Evolutionary conservation across 2,329 filamentous ascomycete species (phyloP).

Genomic region (Piedraia hortae): DNA sequence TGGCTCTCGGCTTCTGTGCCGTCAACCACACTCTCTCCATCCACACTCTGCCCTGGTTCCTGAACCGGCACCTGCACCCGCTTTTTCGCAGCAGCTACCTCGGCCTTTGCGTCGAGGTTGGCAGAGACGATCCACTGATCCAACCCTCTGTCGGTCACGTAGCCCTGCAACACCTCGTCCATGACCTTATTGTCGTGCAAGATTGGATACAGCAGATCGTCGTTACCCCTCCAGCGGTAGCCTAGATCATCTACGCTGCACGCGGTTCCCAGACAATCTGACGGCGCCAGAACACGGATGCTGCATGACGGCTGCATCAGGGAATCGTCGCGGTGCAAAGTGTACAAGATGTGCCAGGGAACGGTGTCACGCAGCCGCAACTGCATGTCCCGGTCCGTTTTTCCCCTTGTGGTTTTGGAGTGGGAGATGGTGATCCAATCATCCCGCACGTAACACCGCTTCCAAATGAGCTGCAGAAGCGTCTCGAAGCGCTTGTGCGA

Average conservation of each 20-base stretch:
- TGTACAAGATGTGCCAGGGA: constrained; percentile 21
- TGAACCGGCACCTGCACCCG: too few species aligned
- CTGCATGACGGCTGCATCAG: constrained; percentile 2
- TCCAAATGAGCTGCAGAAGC: constrained; percentile 47
- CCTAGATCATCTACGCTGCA: constrained; percentile 32
- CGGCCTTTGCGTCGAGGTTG: constrained; percentile 14
- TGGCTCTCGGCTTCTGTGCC: too few species aligned
- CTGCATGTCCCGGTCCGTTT: constrained; percentile 40
- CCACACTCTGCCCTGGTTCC: too few species aligned
- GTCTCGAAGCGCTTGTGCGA: constrained; percentile 28
- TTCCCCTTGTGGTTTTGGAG: constrained; percentile 26
- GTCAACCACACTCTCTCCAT: too few species aligned
- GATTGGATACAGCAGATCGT: constrained; percentile 37
- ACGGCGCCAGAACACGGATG: constrained; percentile 7
- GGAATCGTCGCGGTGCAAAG: constrained; percentile 3
- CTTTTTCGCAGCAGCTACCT: too few species aligned
- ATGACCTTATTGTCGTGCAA: constrained; percentile 46
- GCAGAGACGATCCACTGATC: constrained; percentile 35
- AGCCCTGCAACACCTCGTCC: constrained; percentile 34
- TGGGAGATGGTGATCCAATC: constrained; percentile 63
- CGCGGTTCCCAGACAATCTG: constrained; percentile 23
- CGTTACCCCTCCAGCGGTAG: constrained; percentile 18
- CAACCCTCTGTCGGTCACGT: constrained; percentile 40
- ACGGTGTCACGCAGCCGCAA: constrained; percentile 22
- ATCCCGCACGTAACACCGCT: constrained; percentile 57